Evolutionary conservation across 257 asterid genomes (phyloP).

Genomic region (Jasminum sambac): DNA sequence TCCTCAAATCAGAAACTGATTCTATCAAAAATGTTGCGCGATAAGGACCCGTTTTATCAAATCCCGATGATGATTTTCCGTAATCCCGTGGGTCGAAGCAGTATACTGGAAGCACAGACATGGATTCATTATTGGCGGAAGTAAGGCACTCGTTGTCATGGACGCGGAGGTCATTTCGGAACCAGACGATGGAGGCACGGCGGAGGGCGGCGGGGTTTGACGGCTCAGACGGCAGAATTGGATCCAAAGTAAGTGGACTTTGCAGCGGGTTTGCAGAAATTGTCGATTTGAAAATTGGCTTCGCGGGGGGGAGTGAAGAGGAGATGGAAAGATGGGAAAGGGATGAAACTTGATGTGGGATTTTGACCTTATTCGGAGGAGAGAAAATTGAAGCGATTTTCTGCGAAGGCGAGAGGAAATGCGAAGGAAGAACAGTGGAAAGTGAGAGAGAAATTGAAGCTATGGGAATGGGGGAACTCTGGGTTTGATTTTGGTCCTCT

Average conservation of each 20-base stretch:
- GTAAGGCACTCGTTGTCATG: conserved; percentile 88
- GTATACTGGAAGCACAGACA: conserved; percentile 86
- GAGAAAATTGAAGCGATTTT: conserved; percentile 41
- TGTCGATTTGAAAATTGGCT: conserved; percentile 48
- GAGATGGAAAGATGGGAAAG: conserved; percentile 56
- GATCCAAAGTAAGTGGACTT: conserved; percentile 49
- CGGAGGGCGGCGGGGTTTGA: conserved; percentile 66
- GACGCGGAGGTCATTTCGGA: conserved; percentile 96
- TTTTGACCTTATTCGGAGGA: conserved; percentile 56
- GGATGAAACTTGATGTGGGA: conserved; percentile 80
- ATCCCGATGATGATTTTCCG: conserved; percentile 85
- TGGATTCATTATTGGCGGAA: conserved; percentile 72
- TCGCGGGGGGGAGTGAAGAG: conserved; percentile 45
- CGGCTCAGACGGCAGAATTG: conserved; percentile 78
- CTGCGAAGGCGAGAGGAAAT: conserved; percentile 59
- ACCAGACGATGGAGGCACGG: conserved; percentile 83
- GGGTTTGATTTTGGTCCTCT: conserved; percentile 33
- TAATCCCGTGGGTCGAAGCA: conserved; percentile 95
- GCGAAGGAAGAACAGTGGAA: conserved; percentile 74
- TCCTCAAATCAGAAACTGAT: conserved; percentile 71
- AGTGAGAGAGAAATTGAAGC: conserved; percentile 86
- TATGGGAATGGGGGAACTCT: conserved; percentile 32
- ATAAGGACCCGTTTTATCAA: conserved; percentile 84
- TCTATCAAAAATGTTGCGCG: conserved; percentile 76
- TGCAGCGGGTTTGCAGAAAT: conserved; percentile 67